phyloP scores from a whole-genome alignment of 139 green algal genomes.

The Pseudopediastrum boryanum region DNA sequence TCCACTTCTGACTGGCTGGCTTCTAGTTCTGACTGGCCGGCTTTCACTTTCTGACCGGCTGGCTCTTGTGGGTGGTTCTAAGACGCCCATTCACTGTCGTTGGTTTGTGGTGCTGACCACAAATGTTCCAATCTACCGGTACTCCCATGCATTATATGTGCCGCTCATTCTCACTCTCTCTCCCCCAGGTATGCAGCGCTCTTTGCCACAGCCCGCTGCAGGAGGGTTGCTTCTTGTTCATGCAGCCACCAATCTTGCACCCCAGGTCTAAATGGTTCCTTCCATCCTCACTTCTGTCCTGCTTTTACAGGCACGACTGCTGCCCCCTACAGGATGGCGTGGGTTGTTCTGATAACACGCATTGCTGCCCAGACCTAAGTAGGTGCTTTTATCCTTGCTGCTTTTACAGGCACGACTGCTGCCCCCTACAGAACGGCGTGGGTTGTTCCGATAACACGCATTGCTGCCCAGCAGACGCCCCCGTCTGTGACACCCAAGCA shows the following conservation, averaged over 20 bases:
- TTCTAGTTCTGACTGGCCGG: too few relatives aligned
- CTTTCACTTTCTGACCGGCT: too few relatives aligned
- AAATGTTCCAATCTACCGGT: too few relatives aligned
- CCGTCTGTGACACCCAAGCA: conserved; percentile 84
- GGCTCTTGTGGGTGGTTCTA: too few relatives aligned
- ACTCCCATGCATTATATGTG: not conserved
- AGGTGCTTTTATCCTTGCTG: not conserved
- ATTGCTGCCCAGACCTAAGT: not conserved
- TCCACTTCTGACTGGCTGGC: too few relatives aligned
- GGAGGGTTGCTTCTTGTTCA: not conserved
- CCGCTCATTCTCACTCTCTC: not conserved
- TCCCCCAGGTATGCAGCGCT: not conserved
- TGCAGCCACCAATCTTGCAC: not conserved
- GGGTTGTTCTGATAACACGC: too few relatives aligned
- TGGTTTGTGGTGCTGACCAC: too few relatives aligned
- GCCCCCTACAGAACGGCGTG: conserved; percentile 85
- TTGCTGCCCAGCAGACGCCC: conserved; percentile 91
- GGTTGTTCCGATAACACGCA: conserved; percentile 95
- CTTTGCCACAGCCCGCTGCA: too few relatives aligned
- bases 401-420: conserved; percentile 78
- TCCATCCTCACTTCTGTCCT: conserved; percentile 76
- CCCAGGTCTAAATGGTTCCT: too few relatives aligned
- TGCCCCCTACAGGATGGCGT: not conserved
- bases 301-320: conserved; percentile 26
- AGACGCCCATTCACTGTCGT: too few relatives aligned